Evolutionary conservation across 192 early-diverging fungal species (phyloP), one percentile per base, ranked within the genome.

Genomic region (Entomortierella chlamydospora): DNA sequence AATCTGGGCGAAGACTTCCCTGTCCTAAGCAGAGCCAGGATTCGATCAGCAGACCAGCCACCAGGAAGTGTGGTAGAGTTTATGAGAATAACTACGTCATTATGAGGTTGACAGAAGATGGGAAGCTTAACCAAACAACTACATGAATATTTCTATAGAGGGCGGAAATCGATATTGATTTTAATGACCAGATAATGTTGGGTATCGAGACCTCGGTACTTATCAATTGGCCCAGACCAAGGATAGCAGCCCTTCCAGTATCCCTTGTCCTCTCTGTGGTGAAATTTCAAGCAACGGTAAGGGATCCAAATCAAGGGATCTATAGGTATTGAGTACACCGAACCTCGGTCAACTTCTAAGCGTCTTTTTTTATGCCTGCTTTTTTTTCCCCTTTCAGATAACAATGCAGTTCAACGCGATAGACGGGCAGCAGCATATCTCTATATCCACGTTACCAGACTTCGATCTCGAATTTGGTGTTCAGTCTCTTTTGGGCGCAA

Each of bases 201-300:
- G 96, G 95, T 0, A 87, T 99, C 59, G 93, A 98, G 72, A 98
- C 97, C 3, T 92, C 92, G 39, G 84, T 98, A 22, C 82, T 98
- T 42, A 87, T 99, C 56, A 99, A 99, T 81, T 98, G 97, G 98
- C 98, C 98, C 11, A 93, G 90, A 56, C 85, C 91, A 17, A 81
- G 86, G 26, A 93, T 96, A 63, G 98, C 97, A 4, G 94, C 96
- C 8, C 82, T 99, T 22, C 98, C 98, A 13, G 89, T 99, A 13
- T 92, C 96, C 23, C 84, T 99, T 26, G 85, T 91, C 2, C 80
- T 98, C 2, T 94, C 93, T 25, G 86, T 99, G 28, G 86, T 95
- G 49, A 89, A 92, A 72, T 98, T 99, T 81, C 91, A 92, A 18
- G 96, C 95, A 63, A 98, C 95, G 34, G 90, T 96, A 82, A 54